Base-by-base conservation (phyloP, 306 rosid species). In the Cicer pinnatifidum region DNA sequence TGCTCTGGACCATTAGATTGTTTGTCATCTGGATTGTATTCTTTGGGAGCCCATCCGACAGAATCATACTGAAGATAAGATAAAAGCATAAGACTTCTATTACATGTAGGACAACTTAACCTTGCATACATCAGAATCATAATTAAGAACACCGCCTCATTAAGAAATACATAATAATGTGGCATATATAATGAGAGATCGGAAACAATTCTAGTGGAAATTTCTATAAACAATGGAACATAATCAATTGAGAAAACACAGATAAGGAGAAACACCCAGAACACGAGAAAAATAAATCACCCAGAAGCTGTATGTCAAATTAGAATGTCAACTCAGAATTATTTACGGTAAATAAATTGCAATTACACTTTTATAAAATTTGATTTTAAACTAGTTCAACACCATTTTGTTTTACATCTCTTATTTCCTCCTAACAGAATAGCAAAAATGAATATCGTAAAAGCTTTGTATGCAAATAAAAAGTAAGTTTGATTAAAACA, bases 1-100 rank as follows among this genome's bases (percentile, higher is more conserved):
- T 83, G 94, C 67, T 67, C 94, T 40, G 77, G 83, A 69, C 89
- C 89, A 63, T 72, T 59, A 63, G 92, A 79, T 76, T 82, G 92
- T 72, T 89, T 94, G 81, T 91, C 91, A 63, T 91, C 92, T 8
- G 97, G 88, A 76, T 94, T 89, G 78, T 91, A 94, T 80, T 94
- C 98, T 79, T 91, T 94, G 75, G 98, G 98, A 63, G 97, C 92
- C 98, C 98, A 94, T 82, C 98, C 98, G 62, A 85, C 90, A 71
- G 97, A 85, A 79, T 94, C 98, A 81, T 94, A 94, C 98, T 94
- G 83, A 64, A 76, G 51, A 67, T 72, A 3, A 1, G 15, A 51
- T 6, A 62, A 69, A 70, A 15, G 68, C 28, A 73, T 52, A 60
- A 47, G 11, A 62, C 4, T 45, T 8, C 23, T 13, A 75, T 39